A percentile compares a stretch with the other conserved stretches of the same genome.
Conservation (phyloP, 139 green algal species). For the Trebouxia sp. region DNA sequence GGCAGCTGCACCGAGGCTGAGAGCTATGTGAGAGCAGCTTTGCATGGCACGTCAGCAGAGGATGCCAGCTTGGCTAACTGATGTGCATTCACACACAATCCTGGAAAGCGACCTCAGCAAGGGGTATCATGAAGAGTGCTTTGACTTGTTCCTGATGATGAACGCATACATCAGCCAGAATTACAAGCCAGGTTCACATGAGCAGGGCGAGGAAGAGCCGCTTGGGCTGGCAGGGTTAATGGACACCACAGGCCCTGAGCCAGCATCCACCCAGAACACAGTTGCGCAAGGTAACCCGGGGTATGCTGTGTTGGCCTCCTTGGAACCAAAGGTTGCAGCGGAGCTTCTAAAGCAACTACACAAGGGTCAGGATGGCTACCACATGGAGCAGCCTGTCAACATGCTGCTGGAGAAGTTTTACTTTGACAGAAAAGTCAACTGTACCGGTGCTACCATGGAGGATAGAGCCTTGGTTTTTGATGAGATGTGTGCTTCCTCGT, state of each 20-base stretch:
- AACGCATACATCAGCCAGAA: constrained; percentile 4
- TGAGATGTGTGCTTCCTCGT: neutral
- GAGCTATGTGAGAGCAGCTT: neutral
- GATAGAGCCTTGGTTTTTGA: constrained; percentile 11
- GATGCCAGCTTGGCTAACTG: neutral
- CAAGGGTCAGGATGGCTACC: neutral
- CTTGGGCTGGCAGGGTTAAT: constrained; percentile 9
- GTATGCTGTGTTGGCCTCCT: constrained; percentile 6
- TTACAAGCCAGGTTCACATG: neutral
- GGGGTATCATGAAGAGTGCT: constrained; percentile 2
- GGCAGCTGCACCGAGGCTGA: neutral
- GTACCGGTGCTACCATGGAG: neutral
- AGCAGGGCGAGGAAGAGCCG: neutral
- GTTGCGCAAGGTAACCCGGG: neutral
- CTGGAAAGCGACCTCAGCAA: constrained; percentile 3
- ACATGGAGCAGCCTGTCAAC: constrained; percentile 10
- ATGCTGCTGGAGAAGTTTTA: constrained; percentile 4
- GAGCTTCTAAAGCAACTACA: neutral
- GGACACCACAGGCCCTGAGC: neutral
- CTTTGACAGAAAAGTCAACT: constrained; percentile 1
- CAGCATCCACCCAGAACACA: neutral
- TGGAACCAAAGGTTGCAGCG: neutral
- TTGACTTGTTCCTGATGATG: constrained; percentile 6
- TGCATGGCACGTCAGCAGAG: neutral
- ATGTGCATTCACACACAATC: constrained; percentile 8